Conservation (phyloP, 1,284 basidiomycete genomes). For the Apiotrichum montevideense region DNA sequence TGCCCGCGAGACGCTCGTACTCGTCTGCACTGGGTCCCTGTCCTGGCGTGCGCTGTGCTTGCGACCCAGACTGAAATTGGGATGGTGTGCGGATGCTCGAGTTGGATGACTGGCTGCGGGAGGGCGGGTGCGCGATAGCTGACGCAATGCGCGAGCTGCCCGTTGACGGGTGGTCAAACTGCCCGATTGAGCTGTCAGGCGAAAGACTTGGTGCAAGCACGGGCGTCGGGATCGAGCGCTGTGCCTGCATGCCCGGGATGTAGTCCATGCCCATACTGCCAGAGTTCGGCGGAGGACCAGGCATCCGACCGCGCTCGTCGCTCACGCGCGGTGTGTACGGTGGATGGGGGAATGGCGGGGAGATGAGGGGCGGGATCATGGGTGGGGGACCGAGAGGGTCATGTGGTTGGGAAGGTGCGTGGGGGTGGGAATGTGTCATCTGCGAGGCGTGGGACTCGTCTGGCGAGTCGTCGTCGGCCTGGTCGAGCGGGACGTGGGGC, state of each 20-base stretch:
- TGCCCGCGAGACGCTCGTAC: constrained; percentile 13
- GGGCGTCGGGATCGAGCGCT: neutral
- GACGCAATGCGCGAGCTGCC: no score
- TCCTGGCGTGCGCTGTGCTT: no score
- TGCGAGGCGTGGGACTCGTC: neutral
- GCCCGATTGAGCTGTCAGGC: neutral
- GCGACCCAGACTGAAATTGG: no score
- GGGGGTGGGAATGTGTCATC: no score
- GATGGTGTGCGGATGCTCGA: no score
- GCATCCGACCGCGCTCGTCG: neutral
- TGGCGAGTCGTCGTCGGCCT: constrained; percentile 2
- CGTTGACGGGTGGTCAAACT: neutral
- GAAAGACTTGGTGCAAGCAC: constrained; percentile 1
- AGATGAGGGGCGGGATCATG: neutral
- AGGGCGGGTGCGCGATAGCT: no score
- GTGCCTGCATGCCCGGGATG: neutral
- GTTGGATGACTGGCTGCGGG: no score
- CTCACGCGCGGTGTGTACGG: neutral
- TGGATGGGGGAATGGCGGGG: neutral
- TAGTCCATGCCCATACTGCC: neutral
- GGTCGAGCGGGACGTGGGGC: constrained; percentile 11
- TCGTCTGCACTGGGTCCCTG: neutral
- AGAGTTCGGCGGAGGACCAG: no score
- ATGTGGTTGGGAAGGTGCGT: no score
- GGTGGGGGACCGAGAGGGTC: neutral